Conservation (phyloP, 176 grass and related monocot genomes). For the sorghum (Sorghum bicolor) region DNA sequence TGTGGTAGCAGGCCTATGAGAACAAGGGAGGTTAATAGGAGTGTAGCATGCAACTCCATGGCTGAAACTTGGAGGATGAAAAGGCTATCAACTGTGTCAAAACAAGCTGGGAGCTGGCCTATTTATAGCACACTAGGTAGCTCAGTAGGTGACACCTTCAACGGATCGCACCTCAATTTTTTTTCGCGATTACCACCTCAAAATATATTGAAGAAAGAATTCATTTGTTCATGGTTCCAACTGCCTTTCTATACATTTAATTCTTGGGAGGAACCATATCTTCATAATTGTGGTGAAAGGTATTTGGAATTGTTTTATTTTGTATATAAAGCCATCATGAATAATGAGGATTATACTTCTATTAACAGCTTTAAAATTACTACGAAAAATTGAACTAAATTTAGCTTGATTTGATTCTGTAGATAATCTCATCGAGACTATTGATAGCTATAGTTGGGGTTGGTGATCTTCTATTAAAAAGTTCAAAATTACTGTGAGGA, state of each 20-base stretch:
- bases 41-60: not conserved
- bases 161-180: too few species aligned
- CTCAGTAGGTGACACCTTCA: too few species aligned
- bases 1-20: not conserved
- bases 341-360: not conserved
- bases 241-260: not conserved
- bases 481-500: too few species aligned
- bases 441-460: too few species aligned
- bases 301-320: not conserved
- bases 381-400: not conserved
- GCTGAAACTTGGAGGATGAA: not conserved
- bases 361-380: too few species aligned
- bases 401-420: not conserved
- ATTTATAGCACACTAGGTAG: conserved; percentile 1
- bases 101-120: not conserved
- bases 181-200: too few species aligned
- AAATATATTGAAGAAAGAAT: not conserved
- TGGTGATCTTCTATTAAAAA: too few species aligned
- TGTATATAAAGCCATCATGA: not conserved
- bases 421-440: too few species aligned
- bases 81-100: not conserved
- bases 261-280: not conserved
- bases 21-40: conserved; percentile 9
- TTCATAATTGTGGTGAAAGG: not conserved
- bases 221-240: not conserved